These are phyloP conservation scores for Calophaca sinica DNA, from an alignment of 306 rosid genomes.

Conservation along the genomic window DNA sequence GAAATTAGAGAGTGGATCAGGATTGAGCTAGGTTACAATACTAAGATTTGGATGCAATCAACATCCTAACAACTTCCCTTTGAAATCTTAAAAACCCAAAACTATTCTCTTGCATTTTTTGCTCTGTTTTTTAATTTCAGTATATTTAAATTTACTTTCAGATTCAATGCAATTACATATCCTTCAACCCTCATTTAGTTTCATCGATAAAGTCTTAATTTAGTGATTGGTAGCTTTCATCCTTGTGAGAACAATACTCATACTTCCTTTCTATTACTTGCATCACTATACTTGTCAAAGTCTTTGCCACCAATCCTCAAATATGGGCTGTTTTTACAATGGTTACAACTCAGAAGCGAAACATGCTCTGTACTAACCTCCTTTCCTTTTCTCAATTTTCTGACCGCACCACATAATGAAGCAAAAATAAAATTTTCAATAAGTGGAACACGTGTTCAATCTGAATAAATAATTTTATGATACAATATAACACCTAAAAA, in stretches of 20 bases:
- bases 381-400: background rate
- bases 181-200: background rate
- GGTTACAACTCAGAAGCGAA: too few species aligned
- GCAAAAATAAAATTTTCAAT: background rate
- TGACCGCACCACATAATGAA: background rate
- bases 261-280: too few species aligned
- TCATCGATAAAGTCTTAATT: background rate
- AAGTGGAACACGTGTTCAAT: conserved; percentile 18
- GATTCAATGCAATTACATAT: background rate
- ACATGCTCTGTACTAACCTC: background rate
- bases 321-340: too few species aligned
- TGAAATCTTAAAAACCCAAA: background rate
- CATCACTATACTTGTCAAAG: too few species aligned
- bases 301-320: too few species aligned
- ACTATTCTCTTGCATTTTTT: background rate
- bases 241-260: background rate
- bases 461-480: conserved; percentile 13
- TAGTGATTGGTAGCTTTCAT: background rate
- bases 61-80: background rate
- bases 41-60: background rate
- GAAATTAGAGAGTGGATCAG: background rate
- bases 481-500: conserved; percentile 18
- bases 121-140: background rate
- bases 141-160: background rate
- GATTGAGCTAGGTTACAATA: background rate